Evolutionary conservation across 31 red algal genomes (phyloP).

Genomic region (Asparagopsis taxiformis): DNA sequence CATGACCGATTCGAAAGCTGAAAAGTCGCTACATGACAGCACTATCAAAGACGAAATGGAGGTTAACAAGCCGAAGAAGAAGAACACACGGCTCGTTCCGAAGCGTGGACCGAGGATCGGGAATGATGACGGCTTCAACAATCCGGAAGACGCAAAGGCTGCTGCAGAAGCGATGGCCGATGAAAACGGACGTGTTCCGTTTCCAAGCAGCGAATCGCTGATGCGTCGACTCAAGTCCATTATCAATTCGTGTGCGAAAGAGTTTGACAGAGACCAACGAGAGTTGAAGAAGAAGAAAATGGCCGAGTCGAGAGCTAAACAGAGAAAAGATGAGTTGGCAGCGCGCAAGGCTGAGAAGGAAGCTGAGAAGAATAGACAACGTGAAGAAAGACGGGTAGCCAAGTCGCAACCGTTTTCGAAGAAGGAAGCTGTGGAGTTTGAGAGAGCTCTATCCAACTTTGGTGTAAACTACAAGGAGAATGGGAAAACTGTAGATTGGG

Average conservation of each 20-base stretch:
- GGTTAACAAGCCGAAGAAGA: constrained; percentile 8
- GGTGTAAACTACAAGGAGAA: constrained; percentile 58
- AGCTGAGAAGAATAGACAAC: constrained; percentile 28
- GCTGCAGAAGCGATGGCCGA: constrained; percentile 25
- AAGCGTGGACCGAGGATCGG: constrained; percentile 44
- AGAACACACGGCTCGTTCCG: constrained; percentile 19
- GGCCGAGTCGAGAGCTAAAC: constrained; percentile 24
- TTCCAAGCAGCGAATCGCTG: constrained; percentile 53
- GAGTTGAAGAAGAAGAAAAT: constrained; percentile 52
- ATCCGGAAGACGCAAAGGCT: constrained; percentile 26
- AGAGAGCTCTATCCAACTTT: constrained; percentile 54
- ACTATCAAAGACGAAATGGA: constrained; percentile 4
- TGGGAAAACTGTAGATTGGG: constrained; percentile 71
- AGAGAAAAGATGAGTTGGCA: constrained; percentile 40
- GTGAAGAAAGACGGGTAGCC: constrained; percentile 36
- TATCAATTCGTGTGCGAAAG: constrained; percentile 61
- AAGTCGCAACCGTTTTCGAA: constrained; percentile 68
- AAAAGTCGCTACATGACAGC: too few species aligned
- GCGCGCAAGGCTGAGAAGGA: constrained; percentile 42
- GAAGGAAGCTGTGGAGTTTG: constrained; percentile 83
- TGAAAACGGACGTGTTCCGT: constrained; percentile 39
- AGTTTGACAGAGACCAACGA: constrained; percentile 32
- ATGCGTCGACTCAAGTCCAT: constrained; percentile 61
- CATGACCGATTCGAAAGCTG: too few species aligned
- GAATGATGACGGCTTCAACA: constrained; percentile 43